phyloP scores from a whole-genome alignment of 805 yeast genomes.

The Saccharomycopsis vini region DNA sequence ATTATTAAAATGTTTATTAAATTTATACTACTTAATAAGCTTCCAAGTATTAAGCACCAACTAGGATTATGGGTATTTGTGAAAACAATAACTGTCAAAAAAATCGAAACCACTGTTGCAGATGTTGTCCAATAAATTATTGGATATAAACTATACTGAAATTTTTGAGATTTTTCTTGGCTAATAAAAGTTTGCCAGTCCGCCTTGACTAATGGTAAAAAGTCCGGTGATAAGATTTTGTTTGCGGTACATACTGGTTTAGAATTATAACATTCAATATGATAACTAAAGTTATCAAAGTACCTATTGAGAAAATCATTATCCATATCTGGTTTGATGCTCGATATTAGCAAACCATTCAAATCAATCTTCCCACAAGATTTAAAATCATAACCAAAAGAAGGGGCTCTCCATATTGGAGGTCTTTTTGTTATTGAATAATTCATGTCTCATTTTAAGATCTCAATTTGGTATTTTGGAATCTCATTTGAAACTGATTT shows the following conservation, averaged over 20 bases:
- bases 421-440: no score
- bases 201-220: slow-evolving; percentile 34
- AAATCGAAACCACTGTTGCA: slow-evolving; percentile 56
- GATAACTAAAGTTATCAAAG: slow-evolving; percentile 19
- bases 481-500: no score
- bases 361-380: slow-evolving; percentile 2
- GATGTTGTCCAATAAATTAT: slow-evolving; percentile 53
- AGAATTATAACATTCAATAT: slow-evolving; percentile 27
- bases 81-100: slow-evolving; percentile 52
- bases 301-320: no score
- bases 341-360: slow-evolving; percentile 4
- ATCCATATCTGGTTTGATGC: no score
- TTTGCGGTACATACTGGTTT: slow-evolving; percentile 31
- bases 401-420: slow-evolving; percentile 12
- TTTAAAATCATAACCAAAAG: not conserved
- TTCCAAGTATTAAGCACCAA: slow-evolving; percentile 38
- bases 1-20: slow-evolving; percentile 41
- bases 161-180: slow-evolving; percentile 29
- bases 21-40: slow-evolving; percentile 46
- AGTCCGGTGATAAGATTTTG: slow-evolving; percentile 21
- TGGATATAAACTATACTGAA: slow-evolving; percentile 53
- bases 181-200: slow-evolving; percentile 43
- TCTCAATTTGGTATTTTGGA: no score
- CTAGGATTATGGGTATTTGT: slow-evolving; percentile 60
- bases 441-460: no score